Evolutionary conservation across 345 rosid species (phyloP).

Genomic region (Anacardium occidentale): DNA sequence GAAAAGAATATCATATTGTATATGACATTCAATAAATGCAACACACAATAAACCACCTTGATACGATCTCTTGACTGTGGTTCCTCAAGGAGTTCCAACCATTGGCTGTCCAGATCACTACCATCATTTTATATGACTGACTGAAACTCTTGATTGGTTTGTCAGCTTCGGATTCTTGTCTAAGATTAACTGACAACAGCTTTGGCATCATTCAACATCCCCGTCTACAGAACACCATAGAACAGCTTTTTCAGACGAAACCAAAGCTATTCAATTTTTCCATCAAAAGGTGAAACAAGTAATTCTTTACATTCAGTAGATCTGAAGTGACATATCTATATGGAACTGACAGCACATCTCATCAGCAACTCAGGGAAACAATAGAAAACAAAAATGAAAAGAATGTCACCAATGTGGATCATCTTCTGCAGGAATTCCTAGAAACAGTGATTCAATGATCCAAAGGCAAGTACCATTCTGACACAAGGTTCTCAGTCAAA

Average conservation of each 20-base stretch:
- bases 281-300: slow-evolving; percentile 9
- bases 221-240: slow-evolving; percentile 39
- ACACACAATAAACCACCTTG: slow-evolving; percentile 38
- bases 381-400: slow-evolving; percentile 9
- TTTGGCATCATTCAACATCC: slow-evolving; percentile 57
- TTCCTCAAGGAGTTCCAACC: slow-evolving; percentile 70
- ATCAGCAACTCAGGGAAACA: slow-evolving; percentile 7
- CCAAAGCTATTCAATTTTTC: slow-evolving; percentile 7
- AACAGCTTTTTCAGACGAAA: slow-evolving; percentile 20
- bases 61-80: slow-evolving; percentile 78
- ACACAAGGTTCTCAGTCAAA: slow-evolving; percentile 60
- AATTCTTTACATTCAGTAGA: slow-evolving; percentile 58
- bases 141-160: slow-evolving; percentile 60
- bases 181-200: slow-evolving; percentile 48
- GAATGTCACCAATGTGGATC: slow-evolving; percentile 73
- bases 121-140: slow-evolving; percentile 52
- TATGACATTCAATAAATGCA: not conserved
- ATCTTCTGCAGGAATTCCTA: slow-evolving; percentile 59
- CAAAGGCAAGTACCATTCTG: slow-evolving; percentile 77
- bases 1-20: no score
- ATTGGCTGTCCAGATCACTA: slow-evolving; percentile 48
- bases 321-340: not conserved
- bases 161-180: slow-evolving; percentile 64
- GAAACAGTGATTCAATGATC: slow-evolving; percentile 53
- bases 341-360: not conserved